These are phyloP conservation scores for Tricholomella constricta DNA, from an alignment of 768 basidiomycete genomes.

Conservation along the genomic window DNA sequence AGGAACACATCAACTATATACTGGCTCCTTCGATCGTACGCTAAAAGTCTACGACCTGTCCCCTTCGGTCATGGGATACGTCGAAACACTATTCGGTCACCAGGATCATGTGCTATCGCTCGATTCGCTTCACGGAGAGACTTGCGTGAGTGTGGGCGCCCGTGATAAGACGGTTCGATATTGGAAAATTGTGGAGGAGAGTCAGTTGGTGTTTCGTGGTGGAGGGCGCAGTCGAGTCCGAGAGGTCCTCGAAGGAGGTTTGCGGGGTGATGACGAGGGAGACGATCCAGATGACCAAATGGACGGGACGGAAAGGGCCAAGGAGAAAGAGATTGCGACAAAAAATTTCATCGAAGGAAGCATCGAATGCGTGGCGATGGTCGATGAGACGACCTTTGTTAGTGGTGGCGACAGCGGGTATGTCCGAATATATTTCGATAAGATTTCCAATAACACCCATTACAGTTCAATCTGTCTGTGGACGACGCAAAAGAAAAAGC, in stretches of 20 bases:
- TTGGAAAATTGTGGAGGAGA: constrained; percentile 97
- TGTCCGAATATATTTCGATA: constrained; percentile 33
- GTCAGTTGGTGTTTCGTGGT: constrained; percentile 93
- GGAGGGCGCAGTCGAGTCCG: constrained; percentile 84
- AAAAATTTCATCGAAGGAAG: constrained; percentile 84
- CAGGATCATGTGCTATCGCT: constrained; percentile 83
- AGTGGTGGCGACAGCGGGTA: constrained; percentile 97
- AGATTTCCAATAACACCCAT: background rate
- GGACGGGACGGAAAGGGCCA: constrained; percentile 24
- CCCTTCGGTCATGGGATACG: constrained; percentile 80
- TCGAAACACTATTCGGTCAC: constrained; percentile 97
- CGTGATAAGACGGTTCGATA: constrained; percentile 90
- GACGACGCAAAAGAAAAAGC: constrained; percentile 93
- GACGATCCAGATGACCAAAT: constrained; percentile 35
- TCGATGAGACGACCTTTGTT: constrained; percentile 91
- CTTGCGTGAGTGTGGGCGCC: constrained; percentile 84
- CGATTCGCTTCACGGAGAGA: constrained; percentile 81
- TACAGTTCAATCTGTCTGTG: constrained; percentile 90
- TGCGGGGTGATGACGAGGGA: constrained; percentile 62
- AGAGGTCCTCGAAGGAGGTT: constrained; percentile 79
- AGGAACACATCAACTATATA: constrained; percentile 72
- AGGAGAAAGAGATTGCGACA: constrained; percentile 28
- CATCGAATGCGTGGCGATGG: constrained; percentile 90
- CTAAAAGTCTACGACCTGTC: constrained; percentile 81
- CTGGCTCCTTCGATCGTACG: constrained; percentile 83